Conservation (phyloP, 2,329 filamentous ascomycete genomes). For the Epichloe aotearoae region DNA sequence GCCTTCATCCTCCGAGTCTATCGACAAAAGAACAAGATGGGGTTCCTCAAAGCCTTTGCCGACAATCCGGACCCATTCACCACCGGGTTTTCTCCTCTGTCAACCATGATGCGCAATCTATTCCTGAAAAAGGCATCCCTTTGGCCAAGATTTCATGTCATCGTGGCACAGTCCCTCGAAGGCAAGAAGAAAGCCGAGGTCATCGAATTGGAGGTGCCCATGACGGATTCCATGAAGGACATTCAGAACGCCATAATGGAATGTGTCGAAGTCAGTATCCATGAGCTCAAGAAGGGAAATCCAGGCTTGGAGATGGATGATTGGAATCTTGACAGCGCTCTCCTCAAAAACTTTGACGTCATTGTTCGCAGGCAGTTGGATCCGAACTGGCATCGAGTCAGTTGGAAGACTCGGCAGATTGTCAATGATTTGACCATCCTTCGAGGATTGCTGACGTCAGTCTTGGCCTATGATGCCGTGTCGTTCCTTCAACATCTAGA, state of each 20-base stretch:
- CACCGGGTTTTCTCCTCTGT: conserved; percentile 72
- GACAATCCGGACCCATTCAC: conserved; percentile 88
- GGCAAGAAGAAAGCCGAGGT: conserved; percentile 91
- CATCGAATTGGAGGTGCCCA: conserved; percentile 88
- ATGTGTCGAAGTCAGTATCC: conserved; percentile 89
- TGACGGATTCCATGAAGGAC: conserved; percentile 86
- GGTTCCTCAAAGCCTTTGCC: conserved; percentile 92
- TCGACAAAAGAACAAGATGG: conserved; percentile 83
- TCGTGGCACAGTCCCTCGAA: conserved; percentile 79
- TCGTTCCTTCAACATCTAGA: conserved; percentile 88
- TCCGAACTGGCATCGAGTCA: conserved; percentile 93
- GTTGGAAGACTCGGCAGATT: conserved; percentile 89
- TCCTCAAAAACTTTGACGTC: conserved; percentile 85
- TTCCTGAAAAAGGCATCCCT: conserved; percentile 80
- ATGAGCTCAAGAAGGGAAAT: conserved; percentile 85
- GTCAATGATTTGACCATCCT: conserved; percentile 79
- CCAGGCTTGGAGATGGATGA: conserved; percentile 87
- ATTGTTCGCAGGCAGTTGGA: conserved; percentile 82
- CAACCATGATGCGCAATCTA: conserved; percentile 78
- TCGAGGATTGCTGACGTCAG: conserved; percentile 64
- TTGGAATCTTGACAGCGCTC: conserved; percentile 87
- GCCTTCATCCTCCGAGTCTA: conserved; percentile 93
- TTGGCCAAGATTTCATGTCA: conserved; percentile 88
- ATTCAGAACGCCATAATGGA: conserved; percentile 93
- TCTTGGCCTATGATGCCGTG: conserved; percentile 80